Evolutionary conservation across 257 asterid genomes (phyloP).

Genomic region (Solanum piurae): DNA sequence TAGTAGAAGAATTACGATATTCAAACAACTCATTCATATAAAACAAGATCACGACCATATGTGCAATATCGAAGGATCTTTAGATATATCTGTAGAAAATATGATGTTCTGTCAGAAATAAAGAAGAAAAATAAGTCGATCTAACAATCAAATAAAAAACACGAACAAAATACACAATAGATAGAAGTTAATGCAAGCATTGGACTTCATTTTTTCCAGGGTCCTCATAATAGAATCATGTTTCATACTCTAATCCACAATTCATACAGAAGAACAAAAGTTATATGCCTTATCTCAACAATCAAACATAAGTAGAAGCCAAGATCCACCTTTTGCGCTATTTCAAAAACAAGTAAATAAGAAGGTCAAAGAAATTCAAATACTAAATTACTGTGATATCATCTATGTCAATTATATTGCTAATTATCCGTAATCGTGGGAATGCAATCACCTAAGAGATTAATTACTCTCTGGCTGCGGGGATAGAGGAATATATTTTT

Average conservation of each 20-base stretch:
- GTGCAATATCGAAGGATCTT: no score
- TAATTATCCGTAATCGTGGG: background rate
- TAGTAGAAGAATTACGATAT: no score
- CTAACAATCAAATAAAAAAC: no score
- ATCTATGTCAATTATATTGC: background rate
- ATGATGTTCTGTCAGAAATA: no score
- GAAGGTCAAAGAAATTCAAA: no score
- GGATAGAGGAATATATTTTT: background rate
- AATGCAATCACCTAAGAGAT: background rate
- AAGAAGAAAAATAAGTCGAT: no score
- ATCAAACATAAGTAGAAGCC: background rate
- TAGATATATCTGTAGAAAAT: no score
- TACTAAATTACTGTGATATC: background rate
- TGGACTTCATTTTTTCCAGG: background rate
- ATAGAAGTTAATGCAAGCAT: background rate
- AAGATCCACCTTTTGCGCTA: background rate
- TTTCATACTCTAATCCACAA: background rate
- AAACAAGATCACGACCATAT: no score
- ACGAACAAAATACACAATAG: no score
- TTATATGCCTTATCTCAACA: background rate
- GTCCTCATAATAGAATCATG: background rate
- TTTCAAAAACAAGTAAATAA: background rate
- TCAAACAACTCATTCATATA: no score
- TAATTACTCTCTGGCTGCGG: no score
- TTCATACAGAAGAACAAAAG: background rate